Evolutionary conservation across 495 filamentous ascomycete species (phyloP).

Genomic region (Neurospora africana): DNA sequence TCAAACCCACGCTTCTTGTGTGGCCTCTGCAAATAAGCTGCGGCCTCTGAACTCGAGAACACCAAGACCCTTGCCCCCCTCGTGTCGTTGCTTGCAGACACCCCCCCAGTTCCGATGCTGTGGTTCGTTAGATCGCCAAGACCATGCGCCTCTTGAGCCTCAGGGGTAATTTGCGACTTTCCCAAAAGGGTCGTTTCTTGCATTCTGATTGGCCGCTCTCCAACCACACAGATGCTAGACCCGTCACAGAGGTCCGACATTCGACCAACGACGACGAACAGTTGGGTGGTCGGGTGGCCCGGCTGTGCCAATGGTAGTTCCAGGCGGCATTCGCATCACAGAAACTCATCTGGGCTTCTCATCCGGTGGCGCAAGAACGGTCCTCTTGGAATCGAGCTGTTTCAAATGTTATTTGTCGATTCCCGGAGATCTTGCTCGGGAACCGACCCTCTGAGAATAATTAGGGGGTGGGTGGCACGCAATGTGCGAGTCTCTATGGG

Average conservation of each 20-base stretch:
- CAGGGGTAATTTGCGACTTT: neutral
- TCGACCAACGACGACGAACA: neutral
- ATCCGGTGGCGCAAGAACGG: neutral
- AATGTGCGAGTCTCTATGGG: neutral
- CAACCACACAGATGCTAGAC: neutral
- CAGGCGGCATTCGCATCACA: neutral
- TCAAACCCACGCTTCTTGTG: neutral
- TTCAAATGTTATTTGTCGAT: neutral
- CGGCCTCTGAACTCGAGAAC: neutral
- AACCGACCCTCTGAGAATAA: neutral
- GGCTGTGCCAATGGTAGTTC: neutral
- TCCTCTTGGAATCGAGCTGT: neutral
- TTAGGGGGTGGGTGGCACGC: neutral
- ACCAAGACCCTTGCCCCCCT: neutral
- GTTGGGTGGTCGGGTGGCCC: neutral
- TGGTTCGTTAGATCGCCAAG: neutral
- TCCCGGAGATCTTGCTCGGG: neutral
- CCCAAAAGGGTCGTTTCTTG: neutral
- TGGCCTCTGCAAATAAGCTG: neutral
- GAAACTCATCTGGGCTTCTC: neutral
- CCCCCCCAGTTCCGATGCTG: neutral
- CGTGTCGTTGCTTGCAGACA: neutral
- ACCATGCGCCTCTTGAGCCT: neutral
- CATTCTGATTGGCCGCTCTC: neutral
- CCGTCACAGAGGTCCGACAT: neutral